These are phyloP conservation scores for Talaromyces borbonicus DNA, from an alignment of 495 filamentous ascomycete species.

Conservation along the genomic window DNA sequence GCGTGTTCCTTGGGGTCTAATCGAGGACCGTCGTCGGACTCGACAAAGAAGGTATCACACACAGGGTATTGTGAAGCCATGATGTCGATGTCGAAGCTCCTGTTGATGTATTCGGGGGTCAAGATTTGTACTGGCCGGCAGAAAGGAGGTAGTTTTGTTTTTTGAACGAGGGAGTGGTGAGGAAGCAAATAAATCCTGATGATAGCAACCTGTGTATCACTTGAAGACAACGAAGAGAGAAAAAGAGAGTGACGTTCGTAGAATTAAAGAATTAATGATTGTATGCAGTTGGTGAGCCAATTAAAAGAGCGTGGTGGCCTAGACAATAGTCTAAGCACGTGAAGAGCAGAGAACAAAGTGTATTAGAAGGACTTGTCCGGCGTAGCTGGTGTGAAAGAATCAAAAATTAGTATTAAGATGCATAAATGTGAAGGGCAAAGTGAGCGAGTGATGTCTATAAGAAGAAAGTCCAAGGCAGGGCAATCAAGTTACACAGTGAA, in stretches of 20 bases:
- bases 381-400: slow-evolving; percentile 38
- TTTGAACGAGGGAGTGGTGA: slow-evolving; percentile 12
- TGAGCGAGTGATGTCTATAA: not conserved
- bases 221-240: slow-evolving; percentile 37
- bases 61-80: slow-evolving; percentile 65
- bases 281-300: slow-evolving; percentile 47
- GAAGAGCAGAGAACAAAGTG: slow-evolving; percentile 7
- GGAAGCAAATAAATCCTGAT: slow-evolving; percentile 28
- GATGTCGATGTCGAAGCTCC: slow-evolving; percentile 30
- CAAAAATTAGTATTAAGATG: not conserved
- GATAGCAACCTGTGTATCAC: slow-evolving; percentile 15
- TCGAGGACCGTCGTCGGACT: slow-evolving; percentile 52
- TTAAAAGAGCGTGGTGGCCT: slow-evolving; percentile 33
- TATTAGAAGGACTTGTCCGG: slow-evolving; percentile 31
- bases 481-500: not conserved
- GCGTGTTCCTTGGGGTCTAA: slow-evolving; percentile 53
- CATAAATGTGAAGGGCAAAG: not conserved
- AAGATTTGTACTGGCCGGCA: slow-evolving; percentile 12
- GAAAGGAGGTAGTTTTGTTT: slow-evolving; percentile 3
- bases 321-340: slow-evolving; percentile 31
- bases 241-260: slow-evolving; percentile 46
- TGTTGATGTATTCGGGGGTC: slow-evolving; percentile 6
- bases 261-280: slow-evolving; percentile 45
- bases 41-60: slow-evolving; percentile 81
- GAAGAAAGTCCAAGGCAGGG: not conserved